Conservation (phyloP, 1,284 basidiomycete genomes). For the Malassezia sp. region DNA sequence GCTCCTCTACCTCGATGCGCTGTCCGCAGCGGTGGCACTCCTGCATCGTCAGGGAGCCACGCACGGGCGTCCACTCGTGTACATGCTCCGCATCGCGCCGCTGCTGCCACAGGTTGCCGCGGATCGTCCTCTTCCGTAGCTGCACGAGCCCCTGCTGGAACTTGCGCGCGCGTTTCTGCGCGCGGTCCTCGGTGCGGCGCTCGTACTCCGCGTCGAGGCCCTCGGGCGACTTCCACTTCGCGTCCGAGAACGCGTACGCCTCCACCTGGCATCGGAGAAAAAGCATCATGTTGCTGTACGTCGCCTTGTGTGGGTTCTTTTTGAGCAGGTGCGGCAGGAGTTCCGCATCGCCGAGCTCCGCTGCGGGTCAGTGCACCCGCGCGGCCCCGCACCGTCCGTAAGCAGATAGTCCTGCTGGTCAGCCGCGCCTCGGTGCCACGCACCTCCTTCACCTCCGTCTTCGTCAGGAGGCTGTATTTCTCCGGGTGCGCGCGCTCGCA, state of each 20-base stretch:
- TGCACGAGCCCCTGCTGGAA: conserved; percentile 34
- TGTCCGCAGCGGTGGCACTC: conserved; percentile 13
- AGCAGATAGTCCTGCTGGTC: conserved; percentile 47
- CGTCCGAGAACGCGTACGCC: conserved; percentile 70
- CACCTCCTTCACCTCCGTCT: conserved; percentile 87
- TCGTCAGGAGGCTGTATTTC: conserved; percentile 85
- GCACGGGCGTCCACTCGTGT: conserved; percentile 24
- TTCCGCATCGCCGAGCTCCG: conserved; percentile 83
- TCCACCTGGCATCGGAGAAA: conserved; percentile 90
- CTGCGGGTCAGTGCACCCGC: conserved; percentile 88
- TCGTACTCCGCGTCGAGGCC: conserved; percentile 81
- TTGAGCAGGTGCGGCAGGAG: conserved; percentile 84
- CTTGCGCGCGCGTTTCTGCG: conserved; percentile 82
- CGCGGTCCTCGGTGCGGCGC: conserved; percentile 67
- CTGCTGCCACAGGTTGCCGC: conserved; percentile 35
- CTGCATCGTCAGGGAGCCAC: not conserved
- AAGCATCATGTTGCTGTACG: conserved; percentile 98
- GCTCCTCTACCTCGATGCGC: conserved; percentile 14
- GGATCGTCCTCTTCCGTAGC: conserved; percentile 32
- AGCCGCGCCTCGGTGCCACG: conserved; percentile 1
- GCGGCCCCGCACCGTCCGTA: conserved; percentile 56
- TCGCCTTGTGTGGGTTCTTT: conserved; percentile 91
- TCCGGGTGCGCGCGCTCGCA: conserved; percentile 67
- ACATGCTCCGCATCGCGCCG: conserved; percentile 35
- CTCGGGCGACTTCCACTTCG: conserved; percentile 91